phyloP scores from a whole-genome alignment of 306 rosid species.

The Quercus parvula region DNA sequence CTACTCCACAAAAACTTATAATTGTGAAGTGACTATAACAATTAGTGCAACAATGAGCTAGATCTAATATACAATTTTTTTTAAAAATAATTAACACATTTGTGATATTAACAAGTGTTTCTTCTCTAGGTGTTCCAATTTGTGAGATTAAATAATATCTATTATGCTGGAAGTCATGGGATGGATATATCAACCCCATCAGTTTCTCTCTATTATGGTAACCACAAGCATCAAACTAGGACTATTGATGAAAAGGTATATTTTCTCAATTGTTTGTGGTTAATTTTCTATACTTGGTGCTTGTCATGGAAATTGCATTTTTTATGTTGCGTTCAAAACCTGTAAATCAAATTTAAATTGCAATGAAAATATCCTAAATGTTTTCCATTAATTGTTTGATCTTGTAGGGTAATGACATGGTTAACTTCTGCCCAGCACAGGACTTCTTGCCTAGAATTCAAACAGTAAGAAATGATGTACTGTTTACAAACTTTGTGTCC shows the following conservation, averaged over 20 bases:
- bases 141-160: constrained; percentile 44
- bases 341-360: neutral
- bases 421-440: constrained; percentile 47
- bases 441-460: constrained; percentile 40
- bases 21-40: neutral
- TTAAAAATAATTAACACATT: neutral
- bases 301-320: neutral
- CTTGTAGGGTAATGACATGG: constrained; percentile 46
- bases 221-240: constrained; percentile 31
- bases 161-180: constrained; percentile 76
- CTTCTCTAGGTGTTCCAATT: constrained; percentile 38
- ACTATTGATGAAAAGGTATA: constrained; percentile 44
- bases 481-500: neutral
- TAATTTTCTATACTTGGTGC: neutral
- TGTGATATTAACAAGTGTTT: neutral
- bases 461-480: constrained; percentile 22
- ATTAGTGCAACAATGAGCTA: neutral
- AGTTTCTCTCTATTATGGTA: constrained; percentile 31
- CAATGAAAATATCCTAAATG: neutral
- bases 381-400: neutral
- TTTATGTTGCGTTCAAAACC: neutral
- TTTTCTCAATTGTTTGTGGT: neutral
- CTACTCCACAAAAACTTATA: too few relatives aligned
- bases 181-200: constrained; percentile 59
- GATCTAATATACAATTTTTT: neutral